Conservation (phyloP, 768 basidiomycete species). For the Cubamyces lactineus region DNA sequence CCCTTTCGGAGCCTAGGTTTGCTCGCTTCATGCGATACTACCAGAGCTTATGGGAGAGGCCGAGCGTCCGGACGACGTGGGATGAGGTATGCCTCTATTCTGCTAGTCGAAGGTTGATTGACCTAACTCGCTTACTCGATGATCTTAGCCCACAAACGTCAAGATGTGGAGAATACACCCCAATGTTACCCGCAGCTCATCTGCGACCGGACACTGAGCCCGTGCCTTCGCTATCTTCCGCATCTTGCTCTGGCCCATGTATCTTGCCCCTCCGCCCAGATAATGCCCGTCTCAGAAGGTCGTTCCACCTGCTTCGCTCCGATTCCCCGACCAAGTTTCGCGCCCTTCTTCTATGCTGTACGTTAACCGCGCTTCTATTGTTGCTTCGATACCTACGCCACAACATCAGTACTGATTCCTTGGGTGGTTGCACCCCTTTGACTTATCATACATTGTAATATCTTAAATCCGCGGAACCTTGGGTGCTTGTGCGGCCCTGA, state of each 20-base stretch:
- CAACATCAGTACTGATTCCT: not conserved
- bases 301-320: not conserved
- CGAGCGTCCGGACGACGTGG: constrained; percentile 59
- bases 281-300: not conserved
- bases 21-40: constrained; percentile 53
- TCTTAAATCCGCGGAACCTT: constrained; percentile 10
- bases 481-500: constrained; percentile 10
- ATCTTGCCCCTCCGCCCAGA: not conserved
- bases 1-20: constrained; percentile 50
- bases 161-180: constrained; percentile 27
- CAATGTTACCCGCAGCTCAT: constrained; percentile 19
- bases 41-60: constrained; percentile 49
- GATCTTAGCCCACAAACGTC: constrained; percentile 17
- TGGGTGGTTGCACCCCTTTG: not conserved
- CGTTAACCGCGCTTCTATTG: not conserved
- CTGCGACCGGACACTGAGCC: constrained; percentile 12
- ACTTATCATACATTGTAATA: not conserved
- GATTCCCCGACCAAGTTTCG: not conserved
- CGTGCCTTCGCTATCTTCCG: not conserved
- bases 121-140: constrained; percentile 3
- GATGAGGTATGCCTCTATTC: constrained; percentile 44
- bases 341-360: not conserved
- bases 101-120: not conserved
- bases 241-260: not conserved
- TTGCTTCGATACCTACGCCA: constrained; percentile 10